Conservation (phyloP, 805 yeast species). For the Kuraishia piskuri region DNA sequence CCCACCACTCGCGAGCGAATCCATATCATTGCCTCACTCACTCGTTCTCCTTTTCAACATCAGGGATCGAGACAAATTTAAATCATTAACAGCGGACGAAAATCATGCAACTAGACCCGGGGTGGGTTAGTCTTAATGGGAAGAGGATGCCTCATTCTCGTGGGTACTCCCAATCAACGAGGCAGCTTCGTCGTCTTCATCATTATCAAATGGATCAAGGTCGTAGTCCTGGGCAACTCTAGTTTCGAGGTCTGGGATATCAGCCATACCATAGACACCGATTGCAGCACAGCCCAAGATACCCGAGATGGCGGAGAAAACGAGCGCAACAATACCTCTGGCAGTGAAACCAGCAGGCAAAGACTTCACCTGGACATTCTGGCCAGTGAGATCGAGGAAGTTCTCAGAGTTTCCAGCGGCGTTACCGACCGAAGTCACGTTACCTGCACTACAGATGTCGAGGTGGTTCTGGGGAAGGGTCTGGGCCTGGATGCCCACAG, state of each 20-base stretch:
- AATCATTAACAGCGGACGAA: neutral
- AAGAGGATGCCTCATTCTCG: neutral
- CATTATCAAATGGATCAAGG: slow-evolving; percentile 29
- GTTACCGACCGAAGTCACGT: slow-evolving; percentile 58
- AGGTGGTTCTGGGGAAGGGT: slow-evolving; percentile 53
- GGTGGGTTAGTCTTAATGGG: neutral
- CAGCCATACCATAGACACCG: slow-evolving; percentile 79
- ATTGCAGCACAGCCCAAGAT: slow-evolving; percentile 72
- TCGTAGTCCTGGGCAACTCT: slow-evolving; percentile 50
- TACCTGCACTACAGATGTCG: slow-evolving; percentile 49
- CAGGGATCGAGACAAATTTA: neutral
- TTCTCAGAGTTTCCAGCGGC: slow-evolving; percentile 77
- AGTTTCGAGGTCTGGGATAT: slow-evolving; percentile 60
- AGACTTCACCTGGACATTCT: slow-evolving; percentile 54
- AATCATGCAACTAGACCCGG: too few relatives aligned
- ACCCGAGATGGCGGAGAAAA: slow-evolving; percentile 83
- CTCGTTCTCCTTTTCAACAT: neutral
- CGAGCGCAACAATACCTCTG: slow-evolving; percentile 89
- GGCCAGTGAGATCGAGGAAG: slow-evolving; percentile 62
- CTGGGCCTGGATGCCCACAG: slow-evolving; percentile 58
- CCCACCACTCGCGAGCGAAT: neutral
- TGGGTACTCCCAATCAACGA: neutral
- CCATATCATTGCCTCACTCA: neutral
- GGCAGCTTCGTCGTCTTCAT: slow-evolving; percentile 5
- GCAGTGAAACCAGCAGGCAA: slow-evolving; percentile 92